A percentile compares a stretch with the other conserved stretches of the same genome.
Conservation (phyloP, 805 yeast species). For the Pichia cabralensis region DNA sequence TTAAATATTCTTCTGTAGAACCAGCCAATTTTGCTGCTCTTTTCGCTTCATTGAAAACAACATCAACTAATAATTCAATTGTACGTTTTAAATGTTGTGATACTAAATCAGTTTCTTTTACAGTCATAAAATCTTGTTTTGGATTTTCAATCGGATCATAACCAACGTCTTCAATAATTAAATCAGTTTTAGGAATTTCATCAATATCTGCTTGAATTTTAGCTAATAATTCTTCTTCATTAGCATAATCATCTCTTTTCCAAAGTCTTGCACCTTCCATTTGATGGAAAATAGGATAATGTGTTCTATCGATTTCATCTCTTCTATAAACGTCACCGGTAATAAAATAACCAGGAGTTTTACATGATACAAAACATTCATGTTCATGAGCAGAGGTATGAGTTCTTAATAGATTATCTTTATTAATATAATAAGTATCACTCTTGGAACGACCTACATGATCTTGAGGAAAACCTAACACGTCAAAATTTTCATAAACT, state of each 20-base stretch:
- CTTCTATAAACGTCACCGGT: slow-evolving; percentile 94
- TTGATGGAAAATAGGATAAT: slow-evolving; percentile 95
- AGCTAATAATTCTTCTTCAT: slow-evolving; percentile 25
- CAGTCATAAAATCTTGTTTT: slow-evolving; percentile 68
- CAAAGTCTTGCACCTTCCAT: slow-evolving; percentile 94
- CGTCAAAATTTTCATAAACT: slow-evolving; percentile 79
- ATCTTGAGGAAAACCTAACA: slow-evolving; percentile 79
- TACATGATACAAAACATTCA: slow-evolving; percentile 59
- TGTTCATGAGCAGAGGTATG: slow-evolving; percentile 97
- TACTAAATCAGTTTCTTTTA: slow-evolving; percentile 56
- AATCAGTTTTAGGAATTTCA: slow-evolving; percentile 53
- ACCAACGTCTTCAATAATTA: slow-evolving; percentile 69
- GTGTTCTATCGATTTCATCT: slow-evolving; percentile 92
- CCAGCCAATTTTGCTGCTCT: slow-evolving; percentile 54
- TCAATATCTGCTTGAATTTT: slow-evolving; percentile 50
- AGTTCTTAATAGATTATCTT: slow-evolving; percentile 65
- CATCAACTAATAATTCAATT: slow-evolving; percentile 70
- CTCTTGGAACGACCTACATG: slow-evolving; percentile 91
- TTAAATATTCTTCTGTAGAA: slow-evolving; percentile 46
- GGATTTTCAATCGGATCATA: slow-evolving; percentile 55
- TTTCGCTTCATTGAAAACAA: slow-evolving; percentile 67
- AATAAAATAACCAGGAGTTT: slow-evolving; percentile 81
- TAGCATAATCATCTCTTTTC: slow-evolving; percentile 39
- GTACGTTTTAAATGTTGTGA: slow-evolving; percentile 78
- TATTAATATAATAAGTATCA: slow-evolving; percentile 86